These are phyloP conservation scores for Candida sojae DNA, from an alignment of 1,139 yeast species.

Conservation along the genomic window DNA sequence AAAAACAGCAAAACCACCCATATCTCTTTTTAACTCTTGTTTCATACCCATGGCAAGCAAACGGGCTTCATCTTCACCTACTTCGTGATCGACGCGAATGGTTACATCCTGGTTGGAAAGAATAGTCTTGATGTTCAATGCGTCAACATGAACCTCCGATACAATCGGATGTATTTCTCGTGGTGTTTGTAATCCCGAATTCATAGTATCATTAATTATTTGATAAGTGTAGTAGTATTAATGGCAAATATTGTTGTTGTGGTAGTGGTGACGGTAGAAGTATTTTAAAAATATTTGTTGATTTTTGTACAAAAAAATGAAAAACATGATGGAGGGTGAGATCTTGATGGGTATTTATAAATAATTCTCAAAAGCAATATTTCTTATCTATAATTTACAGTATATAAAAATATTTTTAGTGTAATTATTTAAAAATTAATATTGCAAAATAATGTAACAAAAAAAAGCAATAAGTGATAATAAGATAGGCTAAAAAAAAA, in stretches of 20 bases:
- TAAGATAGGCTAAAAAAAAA: too few species aligned
- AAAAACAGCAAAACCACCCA: conserved; percentile 60
- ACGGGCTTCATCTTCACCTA: conserved; percentile 55
- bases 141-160: conserved; percentile 45
- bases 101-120: conserved; percentile 41
- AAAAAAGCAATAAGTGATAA: too few species aligned
- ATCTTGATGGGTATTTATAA: background rate
- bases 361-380: background rate
- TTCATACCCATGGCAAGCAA: conserved; percentile 70
- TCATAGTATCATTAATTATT: conserved; percentile 9
- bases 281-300: too few species aligned
- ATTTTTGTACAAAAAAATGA: background rate
- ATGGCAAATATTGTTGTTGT: background rate
- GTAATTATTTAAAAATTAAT: too few species aligned
- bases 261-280: too few species aligned
- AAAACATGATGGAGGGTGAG: background rate
- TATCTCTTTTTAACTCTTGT: conserved; percentile 73
- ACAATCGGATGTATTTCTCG: conserved; percentile 29
- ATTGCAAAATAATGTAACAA: too few species aligned
- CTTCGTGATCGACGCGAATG: conserved; percentile 47
- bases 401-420: too few species aligned
- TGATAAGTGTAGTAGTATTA: too few species aligned
- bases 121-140: conserved; percentile 37
- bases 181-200: conserved; percentile 9
- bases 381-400: too few species aligned